A percentile compares a stretch with the other conserved stretches of the same genome.
Evolutionary conservation across 2,329 filamentous ascomycete species (phyloP).

Genomic region (Colletotrichum shisoi): DNA sequence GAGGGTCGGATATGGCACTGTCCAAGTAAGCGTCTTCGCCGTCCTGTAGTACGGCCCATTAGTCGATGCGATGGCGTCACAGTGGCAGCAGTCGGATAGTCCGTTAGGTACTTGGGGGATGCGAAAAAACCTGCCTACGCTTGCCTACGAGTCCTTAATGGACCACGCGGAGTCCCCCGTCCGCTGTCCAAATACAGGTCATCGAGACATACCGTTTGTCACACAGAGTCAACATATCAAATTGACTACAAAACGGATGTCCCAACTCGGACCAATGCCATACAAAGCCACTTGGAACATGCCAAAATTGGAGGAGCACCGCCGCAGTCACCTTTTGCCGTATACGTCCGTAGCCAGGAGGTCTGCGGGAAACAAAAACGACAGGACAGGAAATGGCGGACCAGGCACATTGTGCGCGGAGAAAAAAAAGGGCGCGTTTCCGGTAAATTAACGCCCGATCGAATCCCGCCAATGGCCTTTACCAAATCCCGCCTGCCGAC

Average conservation of each 20-base stretch:
- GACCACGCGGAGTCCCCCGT: neutral
- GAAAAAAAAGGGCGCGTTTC: neutral
- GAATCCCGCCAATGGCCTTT: slow-evolving; percentile 39
- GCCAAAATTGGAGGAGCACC: too few species aligned
- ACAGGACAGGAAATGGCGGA: neutral
- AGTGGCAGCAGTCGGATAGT: neutral
- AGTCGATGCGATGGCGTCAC: neutral
- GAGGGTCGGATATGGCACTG: neutral
- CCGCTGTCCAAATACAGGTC: neutral
- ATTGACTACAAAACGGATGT: neutral
- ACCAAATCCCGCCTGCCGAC: slow-evolving; percentile 24
- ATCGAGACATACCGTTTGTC: neutral
- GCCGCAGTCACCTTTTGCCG: too few species aligned
- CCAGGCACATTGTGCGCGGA: too few species aligned
- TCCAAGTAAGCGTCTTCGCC: too few species aligned
- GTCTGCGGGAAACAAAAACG: neutral
- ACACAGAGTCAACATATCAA: neutral
- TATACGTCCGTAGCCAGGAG: too few species aligned
- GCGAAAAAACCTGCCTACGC: too few species aligned
- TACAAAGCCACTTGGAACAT: too few species aligned
- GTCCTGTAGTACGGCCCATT: neutral
- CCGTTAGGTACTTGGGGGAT: neutral
- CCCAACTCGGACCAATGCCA: too few species aligned
- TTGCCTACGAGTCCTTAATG: neutral
- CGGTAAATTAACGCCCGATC: slow-evolving; percentile 18